A percentile compares a stretch with the other conserved stretches of the same genome.
Evolutionary conservation across 1,284 basidiomycete species (phyloP).

Genomic region (Papiliotrema nemorosa): DNA sequence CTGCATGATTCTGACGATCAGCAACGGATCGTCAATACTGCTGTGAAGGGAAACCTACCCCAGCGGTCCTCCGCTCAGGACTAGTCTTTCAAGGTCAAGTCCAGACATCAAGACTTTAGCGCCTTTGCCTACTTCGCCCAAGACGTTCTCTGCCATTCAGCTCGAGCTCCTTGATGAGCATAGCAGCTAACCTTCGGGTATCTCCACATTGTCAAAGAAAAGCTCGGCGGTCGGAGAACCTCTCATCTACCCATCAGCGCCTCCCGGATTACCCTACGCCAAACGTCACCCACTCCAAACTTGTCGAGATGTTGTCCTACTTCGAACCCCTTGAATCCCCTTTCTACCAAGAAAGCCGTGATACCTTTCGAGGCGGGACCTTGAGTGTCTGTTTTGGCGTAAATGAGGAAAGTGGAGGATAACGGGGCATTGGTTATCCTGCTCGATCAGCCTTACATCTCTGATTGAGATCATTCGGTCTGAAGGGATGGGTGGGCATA

Average conservation of each 20-base stretch:
- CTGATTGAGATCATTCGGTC: too few relatives aligned
- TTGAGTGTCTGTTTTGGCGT: conserved; percentile 82
- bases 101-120: conserved; percentile 90
- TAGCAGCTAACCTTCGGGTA: conserved; percentile 64
- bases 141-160: conserved; percentile 64
- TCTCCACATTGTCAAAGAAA: conserved; percentile 84
- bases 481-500: too few relatives aligned
- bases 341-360: conserved; percentile 88
- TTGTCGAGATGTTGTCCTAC: conserved; percentile 90
- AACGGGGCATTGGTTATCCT: conserved; percentile 95
- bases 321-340: conserved; percentile 75
- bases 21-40: not conserved
- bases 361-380: conserved; percentile 71
- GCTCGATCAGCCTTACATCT: conserved; percentile 5
- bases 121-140: conserved; percentile 74
- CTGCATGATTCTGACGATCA: conserved; percentile 74
- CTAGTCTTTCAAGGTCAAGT: conserved; percentile 85
- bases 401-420: conserved; percentile 85
- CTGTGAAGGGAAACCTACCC: conserved; percentile 43
- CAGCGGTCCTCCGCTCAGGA: conserved; percentile 78
- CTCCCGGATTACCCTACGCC: not conserved
- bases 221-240: conserved; percentile 93
- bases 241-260: conserved; percentile 60
- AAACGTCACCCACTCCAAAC: conserved; percentile 58
- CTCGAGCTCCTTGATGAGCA: not conserved